Conservation (phyloP, 1,284 basidiomycete species). For the Ceratobasidium theobromae region DNA sequence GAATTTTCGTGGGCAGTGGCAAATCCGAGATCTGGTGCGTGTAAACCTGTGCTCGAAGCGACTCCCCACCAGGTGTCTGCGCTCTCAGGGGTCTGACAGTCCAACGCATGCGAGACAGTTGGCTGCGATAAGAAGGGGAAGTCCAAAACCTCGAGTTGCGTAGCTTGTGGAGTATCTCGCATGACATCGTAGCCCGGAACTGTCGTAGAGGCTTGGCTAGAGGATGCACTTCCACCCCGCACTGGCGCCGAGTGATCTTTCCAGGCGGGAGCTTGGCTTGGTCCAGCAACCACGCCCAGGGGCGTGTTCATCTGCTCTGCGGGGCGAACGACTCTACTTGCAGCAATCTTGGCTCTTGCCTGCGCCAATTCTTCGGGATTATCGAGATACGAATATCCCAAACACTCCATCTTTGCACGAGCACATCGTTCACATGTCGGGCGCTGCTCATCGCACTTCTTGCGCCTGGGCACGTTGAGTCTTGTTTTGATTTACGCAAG, state of each 20-base stretch:
- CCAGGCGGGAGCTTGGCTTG: neutral
- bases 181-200: neutral
- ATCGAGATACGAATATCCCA: slow-evolving; percentile 25
- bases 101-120: neutral
- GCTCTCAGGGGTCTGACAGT: neutral
- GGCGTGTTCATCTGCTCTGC: neutral
- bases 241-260: neutral
- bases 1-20: neutral
- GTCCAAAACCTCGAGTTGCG: neutral
- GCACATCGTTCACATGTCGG: slow-evolving; percentile 3
- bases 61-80: neutral
- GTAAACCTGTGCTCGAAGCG: neutral
- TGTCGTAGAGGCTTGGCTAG: neutral
- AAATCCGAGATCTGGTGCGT: neutral
- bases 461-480: neutral
- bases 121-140: slow-evolving; percentile 10
- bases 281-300: neutral
- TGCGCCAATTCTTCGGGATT: neutral
- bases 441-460: slow-evolving; percentile 27
- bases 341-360: slow-evolving; percentile 10
- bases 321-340: neutral
- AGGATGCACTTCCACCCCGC: neutral
- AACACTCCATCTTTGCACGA: slow-evolving; percentile 23
- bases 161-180: neutral
- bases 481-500: neutral